phyloP scores from a whole-genome alignment of 2,329 filamentous ascomycete species.

The Fusarium sp. region DNA sequence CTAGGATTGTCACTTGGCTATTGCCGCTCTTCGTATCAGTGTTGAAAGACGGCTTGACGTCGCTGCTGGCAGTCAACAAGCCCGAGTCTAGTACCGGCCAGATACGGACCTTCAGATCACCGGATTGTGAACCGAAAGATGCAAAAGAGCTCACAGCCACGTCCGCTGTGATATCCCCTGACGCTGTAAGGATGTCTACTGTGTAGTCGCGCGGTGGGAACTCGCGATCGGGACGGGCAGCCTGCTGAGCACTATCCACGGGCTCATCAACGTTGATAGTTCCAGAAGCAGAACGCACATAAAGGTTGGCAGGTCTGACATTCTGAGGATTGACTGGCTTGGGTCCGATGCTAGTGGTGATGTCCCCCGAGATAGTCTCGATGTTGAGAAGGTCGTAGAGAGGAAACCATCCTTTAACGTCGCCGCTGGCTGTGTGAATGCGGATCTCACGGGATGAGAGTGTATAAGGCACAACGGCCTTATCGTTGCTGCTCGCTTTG shows the following conservation, averaged over 20 bases:
- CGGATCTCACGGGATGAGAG: constrained; percentile 60
- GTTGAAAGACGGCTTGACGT: constrained; percentile 50
- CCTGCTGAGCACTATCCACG: constrained; percentile 46
- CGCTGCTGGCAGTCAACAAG: constrained; percentile 14
- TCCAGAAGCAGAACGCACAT: constrained; percentile 60
- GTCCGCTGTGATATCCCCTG: constrained; percentile 58
- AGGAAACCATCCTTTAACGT: constrained; percentile 64
- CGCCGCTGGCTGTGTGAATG: constrained; percentile 59
- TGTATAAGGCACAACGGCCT: constrained; percentile 52
- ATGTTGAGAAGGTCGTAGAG: constrained; percentile 64
- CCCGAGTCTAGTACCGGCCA: constrained; percentile 58
- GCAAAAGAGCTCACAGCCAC: constrained; percentile 57
- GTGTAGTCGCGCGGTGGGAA: constrained; percentile 63
- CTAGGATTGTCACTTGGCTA: constrained; percentile 56
- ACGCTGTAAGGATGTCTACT: constrained; percentile 59
- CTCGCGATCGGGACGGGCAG: constrained; percentile 35
- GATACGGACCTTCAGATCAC: constrained; percentile 57
- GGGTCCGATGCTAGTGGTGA: constrained; percentile 58
- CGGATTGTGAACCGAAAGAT: constrained; percentile 57
- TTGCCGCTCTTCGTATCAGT: constrained; percentile 62
- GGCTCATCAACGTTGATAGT: constrained; percentile 58
- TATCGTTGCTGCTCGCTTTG: constrained; percentile 42
- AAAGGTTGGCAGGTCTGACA: constrained; percentile 58
- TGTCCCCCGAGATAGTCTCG: constrained; percentile 59
- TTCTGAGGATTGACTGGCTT: constrained; percentile 53